Evolutionary conservation across 208 protist species (phyloP).

Genomic region (Acanthamoeba lugdunensis): DNA sequence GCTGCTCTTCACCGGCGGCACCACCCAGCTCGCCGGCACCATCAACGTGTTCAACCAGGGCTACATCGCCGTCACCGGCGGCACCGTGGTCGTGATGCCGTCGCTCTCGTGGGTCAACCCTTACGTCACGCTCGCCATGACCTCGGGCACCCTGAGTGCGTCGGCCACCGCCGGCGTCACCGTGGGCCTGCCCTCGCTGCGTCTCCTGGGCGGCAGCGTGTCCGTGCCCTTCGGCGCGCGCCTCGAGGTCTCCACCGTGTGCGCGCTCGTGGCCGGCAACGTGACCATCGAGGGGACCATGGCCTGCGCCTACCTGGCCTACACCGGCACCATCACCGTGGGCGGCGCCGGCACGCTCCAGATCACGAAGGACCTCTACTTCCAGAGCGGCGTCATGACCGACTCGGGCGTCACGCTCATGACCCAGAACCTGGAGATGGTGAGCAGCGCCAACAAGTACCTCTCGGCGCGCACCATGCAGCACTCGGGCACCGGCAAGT

Average conservation of each 20-base stretch:
- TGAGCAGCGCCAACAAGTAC: conserved; percentile 47
- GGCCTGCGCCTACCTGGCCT: conserved; percentile 54
- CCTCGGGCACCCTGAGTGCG: not conserved
- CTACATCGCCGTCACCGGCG: conserved; percentile 16
- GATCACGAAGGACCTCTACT: conserved; percentile 64
- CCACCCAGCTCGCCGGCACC: conserved; percentile 46
- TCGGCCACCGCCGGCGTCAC: conserved; percentile 23
- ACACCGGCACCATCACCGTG: conserved; percentile 25
- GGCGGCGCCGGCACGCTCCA: conserved; percentile 44
- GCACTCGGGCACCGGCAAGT: conserved; percentile 62
- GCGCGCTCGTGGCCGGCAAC: conserved; percentile 38
- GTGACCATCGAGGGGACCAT: conserved; percentile 67
- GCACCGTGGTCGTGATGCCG: conserved; percentile 27
- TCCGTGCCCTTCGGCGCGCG: conserved; percentile 27
- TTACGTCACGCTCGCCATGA: conserved; percentile 26
- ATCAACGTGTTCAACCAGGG: conserved; percentile 57
- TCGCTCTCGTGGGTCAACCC: conserved; percentile 55
- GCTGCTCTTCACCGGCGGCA: conserved; percentile 65
- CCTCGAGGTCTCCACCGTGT: conserved; percentile 28
- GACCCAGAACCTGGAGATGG: conserved; percentile 26
- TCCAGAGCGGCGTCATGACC: conserved; percentile 52
- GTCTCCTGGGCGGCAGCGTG: not conserved
- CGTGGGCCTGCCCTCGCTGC: conserved; percentile 47
- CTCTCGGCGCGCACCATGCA: conserved; percentile 65
- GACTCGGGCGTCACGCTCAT: conserved; percentile 22